Percentiles rank a stretch among this genome's conserved stretches.
These are phyloP conservation scores for Teratosphaeria epicoccoides DNA, from an alignment of 2,329 filamentous ascomycete species.

Conservation along the genomic window DNA sequence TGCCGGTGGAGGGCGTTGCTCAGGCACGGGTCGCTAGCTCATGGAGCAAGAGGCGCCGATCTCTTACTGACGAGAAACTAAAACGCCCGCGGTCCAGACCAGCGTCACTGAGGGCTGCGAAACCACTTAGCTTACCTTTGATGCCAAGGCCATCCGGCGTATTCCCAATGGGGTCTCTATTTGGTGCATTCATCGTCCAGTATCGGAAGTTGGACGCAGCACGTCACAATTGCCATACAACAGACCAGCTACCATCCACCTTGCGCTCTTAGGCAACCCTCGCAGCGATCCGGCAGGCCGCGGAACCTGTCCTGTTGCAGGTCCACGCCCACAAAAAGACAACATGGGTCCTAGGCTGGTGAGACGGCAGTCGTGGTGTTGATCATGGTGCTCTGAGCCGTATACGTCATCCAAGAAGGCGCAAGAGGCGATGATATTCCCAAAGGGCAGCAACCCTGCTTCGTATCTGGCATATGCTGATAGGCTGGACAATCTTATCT, in stretches of 20 bases:
- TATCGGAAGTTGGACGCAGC: background rate
- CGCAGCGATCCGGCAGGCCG: background rate
- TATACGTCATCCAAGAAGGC: background rate
- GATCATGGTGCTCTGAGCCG: background rate
- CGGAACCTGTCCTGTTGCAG: background rate
- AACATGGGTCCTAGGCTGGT: background rate
- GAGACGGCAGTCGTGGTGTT: background rate
- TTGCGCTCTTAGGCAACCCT: background rate
- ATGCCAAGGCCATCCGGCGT: background rate
- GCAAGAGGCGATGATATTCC: background rate
- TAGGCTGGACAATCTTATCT: background rate
- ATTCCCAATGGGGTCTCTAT: background rate
- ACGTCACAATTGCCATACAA: background rate
- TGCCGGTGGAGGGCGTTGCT: background rate
- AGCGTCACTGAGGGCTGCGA: background rate
- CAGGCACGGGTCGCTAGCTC: background rate
- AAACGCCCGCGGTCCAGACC: background rate
- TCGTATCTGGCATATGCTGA: background rate
- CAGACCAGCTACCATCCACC: background rate
- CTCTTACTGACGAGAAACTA: background rate
- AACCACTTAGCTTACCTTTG: background rate
- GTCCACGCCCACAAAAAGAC: background rate
- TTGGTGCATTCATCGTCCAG: no score
- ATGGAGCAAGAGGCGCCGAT: background rate
- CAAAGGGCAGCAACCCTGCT: background rate